Evolutionary conservation across 169 alveolate species (phyloP), one percentile per base, ranked within the genome.

Genomic region (Babesia bigemina): DNA sequence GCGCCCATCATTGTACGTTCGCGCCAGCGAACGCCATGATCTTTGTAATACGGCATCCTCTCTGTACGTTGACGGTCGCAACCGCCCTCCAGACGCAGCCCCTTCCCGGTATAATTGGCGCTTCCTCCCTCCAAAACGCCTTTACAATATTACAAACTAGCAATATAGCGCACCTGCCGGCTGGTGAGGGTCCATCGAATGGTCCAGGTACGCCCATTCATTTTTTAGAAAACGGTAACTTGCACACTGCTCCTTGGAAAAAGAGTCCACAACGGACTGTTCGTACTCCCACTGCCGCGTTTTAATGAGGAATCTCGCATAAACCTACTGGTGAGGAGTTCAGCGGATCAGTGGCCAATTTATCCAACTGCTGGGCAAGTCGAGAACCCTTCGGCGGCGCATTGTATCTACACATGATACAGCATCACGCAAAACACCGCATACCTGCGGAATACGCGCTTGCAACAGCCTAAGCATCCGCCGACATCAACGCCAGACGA

Each of bases 121-220:
- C 82, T 49, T 14, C 94, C 94, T 29, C 94, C 94, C 74, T 86
- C 92, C 39, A 90, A 47, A 21, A 86, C 85, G 42, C 87, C 87
- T 79, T 59, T 16, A 28, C 45, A 36, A 4, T 36, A 9, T 55
- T 52, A 33, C 26, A 7, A 19, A 26, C 11, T 14, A 11, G 33
- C 12, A 67, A 14, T 55, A 2, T 13, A 16, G 26, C 58, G 17
- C 49, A 52, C 94, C 94, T 36, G 92, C 76, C 47, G 92, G 82
- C 67, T 85, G 88, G 44, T 78, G 44, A 14, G 89, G 84, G 84
- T 90, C 94, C 53, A 29, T 53, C 47, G 79, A 70, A 49, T 86
- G 90, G 69, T 90, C 92, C 45, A 71, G 55, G 63, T 90, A 90
- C 28, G 91, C 94, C 94, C 94, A 90, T 17, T 90, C 92, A 63